Conservation (phyloP, 2,329 filamentous ascomycete genomes). For the Pseudophaeomoniella oleicola region DNA sequence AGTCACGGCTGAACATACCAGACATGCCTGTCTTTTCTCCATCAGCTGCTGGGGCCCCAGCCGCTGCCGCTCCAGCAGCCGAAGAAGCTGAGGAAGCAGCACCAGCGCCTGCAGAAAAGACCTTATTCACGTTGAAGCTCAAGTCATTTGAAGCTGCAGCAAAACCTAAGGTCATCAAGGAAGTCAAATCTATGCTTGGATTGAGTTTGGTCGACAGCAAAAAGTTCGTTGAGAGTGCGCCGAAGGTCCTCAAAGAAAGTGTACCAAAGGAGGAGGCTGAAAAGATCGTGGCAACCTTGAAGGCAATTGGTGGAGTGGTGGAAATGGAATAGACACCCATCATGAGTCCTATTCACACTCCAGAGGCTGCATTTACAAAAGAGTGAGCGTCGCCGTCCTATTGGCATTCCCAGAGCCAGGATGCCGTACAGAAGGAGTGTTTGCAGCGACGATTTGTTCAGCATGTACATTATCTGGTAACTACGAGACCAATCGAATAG, state of each 20-base stretch:
- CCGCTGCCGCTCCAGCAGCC: slow-evolving; percentile 45
- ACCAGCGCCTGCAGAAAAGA: slow-evolving; percentile 82
- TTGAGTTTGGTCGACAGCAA: slow-evolving; percentile 97
- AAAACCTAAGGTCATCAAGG: slow-evolving; percentile 99
- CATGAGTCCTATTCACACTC: too few relatives aligned
- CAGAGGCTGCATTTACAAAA: too few relatives aligned
- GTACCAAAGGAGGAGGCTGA: slow-evolving; percentile 98
- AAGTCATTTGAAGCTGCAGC: slow-evolving; percentile 71
- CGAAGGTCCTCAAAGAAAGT: slow-evolving; percentile 98
- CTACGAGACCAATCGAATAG: too few relatives aligned
- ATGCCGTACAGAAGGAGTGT: too few relatives aligned
- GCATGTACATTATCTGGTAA: too few relatives aligned
- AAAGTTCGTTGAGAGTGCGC: slow-evolving; percentile 98
- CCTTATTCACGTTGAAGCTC: slow-evolving; percentile 92
- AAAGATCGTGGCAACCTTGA: slow-evolving; percentile 93
- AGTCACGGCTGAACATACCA: slow-evolving; percentile 94
- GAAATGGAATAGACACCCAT: slow-evolving; percentile 84
- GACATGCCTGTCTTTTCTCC: slow-evolving; percentile 93
- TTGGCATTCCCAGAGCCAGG: too few relatives aligned
- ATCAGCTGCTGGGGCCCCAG: slow-evolving; percentile 45
- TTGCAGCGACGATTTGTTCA: too few relatives aligned
- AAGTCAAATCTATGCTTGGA: slow-evolving; percentile 92
- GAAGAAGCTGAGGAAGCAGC: slow-evolving; percentile 74
- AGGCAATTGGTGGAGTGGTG: slow-evolving; percentile 79
- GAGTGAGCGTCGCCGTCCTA: too few relatives aligned